Evolutionary conservation across 192 early-diverging fungal genomes (phyloP).

Genomic region (Chytriomyces sp.): DNA sequence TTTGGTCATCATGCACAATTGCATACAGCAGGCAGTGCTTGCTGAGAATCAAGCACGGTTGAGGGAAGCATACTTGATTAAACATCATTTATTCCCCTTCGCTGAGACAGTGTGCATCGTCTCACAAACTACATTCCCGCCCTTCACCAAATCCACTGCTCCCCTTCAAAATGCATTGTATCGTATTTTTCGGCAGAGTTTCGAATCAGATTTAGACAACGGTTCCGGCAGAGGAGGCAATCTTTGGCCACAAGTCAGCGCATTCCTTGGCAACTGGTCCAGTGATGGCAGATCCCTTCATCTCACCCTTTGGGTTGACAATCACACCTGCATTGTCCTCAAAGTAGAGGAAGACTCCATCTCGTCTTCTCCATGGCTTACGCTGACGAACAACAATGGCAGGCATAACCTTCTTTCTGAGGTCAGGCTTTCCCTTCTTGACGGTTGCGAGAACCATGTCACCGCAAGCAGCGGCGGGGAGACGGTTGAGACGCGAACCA

Average conservation of each 20-base stretch:
- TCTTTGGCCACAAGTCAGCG: slow-evolving; percentile 99
- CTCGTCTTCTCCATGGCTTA: slow-evolving; percentile 98
- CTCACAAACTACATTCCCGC: too few species aligned
- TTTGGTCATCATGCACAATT: too few species aligned
- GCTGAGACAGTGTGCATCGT: too few species aligned
- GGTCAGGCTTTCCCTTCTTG: slow-evolving; percentile 99
- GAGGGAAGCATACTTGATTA: too few species aligned
- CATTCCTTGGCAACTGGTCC: slow-evolving; percentile 99
- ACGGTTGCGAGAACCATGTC: slow-evolving; percentile 99
- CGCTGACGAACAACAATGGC: slow-evolving; percentile 99
- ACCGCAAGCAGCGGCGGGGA: slow-evolving; percentile 97
- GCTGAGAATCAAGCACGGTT: too few species aligned
- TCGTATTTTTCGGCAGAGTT: too few species aligned
- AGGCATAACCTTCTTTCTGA: slow-evolving; percentile 99
- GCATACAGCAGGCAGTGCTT: too few species aligned
- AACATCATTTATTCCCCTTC: too few species aligned
- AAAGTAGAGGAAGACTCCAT: slow-evolving; percentile 75
- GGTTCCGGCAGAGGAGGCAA: slow-evolving; percentile 75
- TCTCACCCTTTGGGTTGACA: slow-evolving; percentile 99
- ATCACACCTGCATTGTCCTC: slow-evolving; percentile 99
- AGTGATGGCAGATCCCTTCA: slow-evolving; percentile 99
- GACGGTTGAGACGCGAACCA: slow-evolving; percentile 93
- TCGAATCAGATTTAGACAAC: slow-evolving; percentile 15
- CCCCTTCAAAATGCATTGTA: too few species aligned
- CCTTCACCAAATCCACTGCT: too few species aligned